A percentile compares a stretch with the other conserved stretches of the same genome.
These are phyloP conservation scores for Iris pallida DNA, from an alignment of 116 monocot species.

Conservation along the genomic window DNA sequence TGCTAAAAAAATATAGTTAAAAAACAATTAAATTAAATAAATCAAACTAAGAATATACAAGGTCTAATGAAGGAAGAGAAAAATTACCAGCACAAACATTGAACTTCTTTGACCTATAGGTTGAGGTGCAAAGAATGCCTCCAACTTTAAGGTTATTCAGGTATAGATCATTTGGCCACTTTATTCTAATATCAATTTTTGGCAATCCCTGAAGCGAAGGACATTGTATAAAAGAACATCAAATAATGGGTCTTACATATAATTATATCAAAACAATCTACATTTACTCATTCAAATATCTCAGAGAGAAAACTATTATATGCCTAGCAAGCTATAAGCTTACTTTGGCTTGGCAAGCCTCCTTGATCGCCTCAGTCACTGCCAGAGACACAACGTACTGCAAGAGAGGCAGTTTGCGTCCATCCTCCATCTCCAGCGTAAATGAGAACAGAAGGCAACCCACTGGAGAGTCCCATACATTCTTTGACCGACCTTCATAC, in stretches of 20 bases:
- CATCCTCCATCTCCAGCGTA: slow-evolving; percentile 84
- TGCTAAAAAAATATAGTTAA: no score
- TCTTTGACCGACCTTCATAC: slow-evolving; percentile 59
- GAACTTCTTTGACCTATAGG: slow-evolving; percentile 73
- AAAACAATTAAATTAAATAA: not conserved
- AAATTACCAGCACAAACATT: slow-evolving; percentile 81
- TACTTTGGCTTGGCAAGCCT: slow-evolving; percentile 49
- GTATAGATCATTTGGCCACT: slow-evolving; percentile 99
- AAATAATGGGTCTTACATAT: not conserved
- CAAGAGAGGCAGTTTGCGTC: slow-evolving; percentile 68
- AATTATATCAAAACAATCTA: not conserved
- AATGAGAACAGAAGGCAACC: slow-evolving; percentile 92
- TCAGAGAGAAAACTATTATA: not conserved
- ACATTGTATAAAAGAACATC: not conserved
- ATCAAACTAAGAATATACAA: not conserved
- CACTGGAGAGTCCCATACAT: slow-evolving; percentile 87
- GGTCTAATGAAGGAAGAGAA: slow-evolving; percentile 13
- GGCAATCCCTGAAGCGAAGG: slow-evolving; percentile 54
- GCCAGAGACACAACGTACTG: slow-evolving; percentile 90
- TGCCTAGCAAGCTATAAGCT: not conserved
- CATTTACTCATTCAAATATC: not conserved
- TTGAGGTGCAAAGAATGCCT: slow-evolving; percentile 88
- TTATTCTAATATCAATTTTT: slow-evolving; percentile 71
- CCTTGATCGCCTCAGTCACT: slow-evolving; percentile 69
- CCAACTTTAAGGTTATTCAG: slow-evolving; percentile 85